These are phyloP conservation scores for Dipteronia sinensis DNA, from an alignment of 345 rosid species.

Conservation along the genomic window DNA sequence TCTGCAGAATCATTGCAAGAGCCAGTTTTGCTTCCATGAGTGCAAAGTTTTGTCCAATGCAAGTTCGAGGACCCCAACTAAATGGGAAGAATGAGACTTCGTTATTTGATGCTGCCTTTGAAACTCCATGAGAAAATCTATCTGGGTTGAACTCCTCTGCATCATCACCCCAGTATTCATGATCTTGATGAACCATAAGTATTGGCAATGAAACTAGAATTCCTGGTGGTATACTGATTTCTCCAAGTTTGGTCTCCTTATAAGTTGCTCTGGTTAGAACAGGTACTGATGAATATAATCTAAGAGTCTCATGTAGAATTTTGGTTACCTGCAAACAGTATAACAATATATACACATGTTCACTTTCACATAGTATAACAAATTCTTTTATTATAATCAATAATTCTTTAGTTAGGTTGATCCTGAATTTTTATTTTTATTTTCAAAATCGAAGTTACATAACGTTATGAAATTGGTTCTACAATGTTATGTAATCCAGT, in stretches of 20 bases:
- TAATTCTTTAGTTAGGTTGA: too few relatives aligned
- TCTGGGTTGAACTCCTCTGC: slow-evolving; percentile 37
- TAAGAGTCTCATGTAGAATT: slow-evolving; percentile 33
- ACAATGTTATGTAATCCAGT: too few relatives aligned
- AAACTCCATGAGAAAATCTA: slow-evolving; percentile 41
- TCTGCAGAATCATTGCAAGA: slow-evolving; percentile 20
- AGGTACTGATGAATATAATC: slow-evolving; percentile 39
- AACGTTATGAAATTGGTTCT: too few relatives aligned
- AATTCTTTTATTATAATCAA: too few relatives aligned
- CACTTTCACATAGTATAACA: too few relatives aligned
- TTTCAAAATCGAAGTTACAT: too few relatives aligned
- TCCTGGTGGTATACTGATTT: slow-evolving; percentile 28
- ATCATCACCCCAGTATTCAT: slow-evolving; percentile 37
- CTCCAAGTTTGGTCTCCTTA: slow-evolving; percentile 36
- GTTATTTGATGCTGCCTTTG: slow-evolving; percentile 26
- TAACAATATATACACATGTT: too few relatives aligned
- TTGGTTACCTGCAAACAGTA: neutral
- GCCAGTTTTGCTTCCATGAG: slow-evolving; percentile 27
- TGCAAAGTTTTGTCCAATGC: slow-evolving; percentile 38
- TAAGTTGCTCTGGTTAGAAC: neutral
- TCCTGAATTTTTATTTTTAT: too few relatives aligned
- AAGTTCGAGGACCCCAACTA: slow-evolving; percentile 36
- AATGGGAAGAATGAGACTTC: slow-evolving; percentile 29
- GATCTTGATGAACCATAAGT: slow-evolving; percentile 34
- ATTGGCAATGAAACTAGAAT: slow-evolving; percentile 23